Base-by-base conservation (phyloP, 768 basidiomycete genomes). In the Tricholoma hemisulphureum region DNA sequence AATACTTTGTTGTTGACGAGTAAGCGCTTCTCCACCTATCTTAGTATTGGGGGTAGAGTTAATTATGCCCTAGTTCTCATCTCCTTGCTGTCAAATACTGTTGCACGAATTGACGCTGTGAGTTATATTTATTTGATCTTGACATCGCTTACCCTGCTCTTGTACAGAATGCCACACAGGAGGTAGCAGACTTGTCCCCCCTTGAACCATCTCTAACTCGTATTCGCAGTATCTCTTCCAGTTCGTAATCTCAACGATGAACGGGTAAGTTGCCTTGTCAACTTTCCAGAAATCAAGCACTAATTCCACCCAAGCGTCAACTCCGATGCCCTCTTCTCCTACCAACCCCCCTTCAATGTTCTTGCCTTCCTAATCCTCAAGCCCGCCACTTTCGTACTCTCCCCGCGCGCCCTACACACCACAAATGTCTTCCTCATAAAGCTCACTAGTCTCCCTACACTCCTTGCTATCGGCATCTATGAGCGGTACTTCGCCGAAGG, bases 51-150 rank as follows among this genome's bases (percentile, higher is more conserved):
- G 28, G 32, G n/a, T 14, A 54, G 29, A 35, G 16, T 24, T 56
- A 29, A 51, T 26, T 11, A 10, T 51, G 11, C 46, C 26, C 39
- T 13, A 82, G 79, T 95, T 66, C 78, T 96, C 46, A 95, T 96
- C 58, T 95, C 92, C 7, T 91, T 95, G 48, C 73, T 97, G 29
- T 94, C 93, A 4, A 95, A 95, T 68, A 94, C 93, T 0, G 93
- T 93, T 58, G 89, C 91, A 2, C 77, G 82, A 51, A 94, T 97
- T 58, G 89, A 88, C 70, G 81, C 86, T 18, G 80, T 80, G 61
- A 60, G 78, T 71, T 28, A 13, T 18, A 32, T 16, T 50, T 24
- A 18, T 13, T 50, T n/a, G 18, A 21, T 9, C 21, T n/a, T 48
- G 31, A 35, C 2, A 10, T 45, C 13, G 51, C 23, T 52, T 57